Base-by-base conservation (phyloP, 441 rosid genomes). In the Flueggea neowawraea region DNA sequence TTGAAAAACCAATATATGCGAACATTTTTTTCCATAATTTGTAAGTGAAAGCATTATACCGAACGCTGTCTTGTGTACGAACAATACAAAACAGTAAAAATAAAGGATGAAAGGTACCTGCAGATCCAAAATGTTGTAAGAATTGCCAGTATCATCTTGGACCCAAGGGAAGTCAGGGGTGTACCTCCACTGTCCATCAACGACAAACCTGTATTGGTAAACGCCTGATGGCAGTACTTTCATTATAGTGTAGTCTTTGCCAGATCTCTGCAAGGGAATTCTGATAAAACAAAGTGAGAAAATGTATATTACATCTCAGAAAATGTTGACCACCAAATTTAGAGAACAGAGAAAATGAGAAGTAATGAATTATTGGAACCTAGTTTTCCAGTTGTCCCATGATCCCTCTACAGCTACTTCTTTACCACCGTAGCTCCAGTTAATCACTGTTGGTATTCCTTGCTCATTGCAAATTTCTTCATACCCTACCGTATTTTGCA, bases 211-310 rank as follows among this genome's bases (percentile, higher is more conserved):
- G 62, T 91, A 95, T 60, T 85, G 96, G 69, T 95, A 95, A 55
- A 91, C 93, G 10, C 99, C 98, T 47, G 96, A 89, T 17, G 97
- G 95, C 68, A 95, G 81, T 51, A 95, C 97, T 78, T 91, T 95
- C 97, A 95, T 84, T 43, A 95, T 88, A 14, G 88, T 81, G 75
- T 79, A 88, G 81, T 91, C 98, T 82, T 90, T 95, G 39, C 95
- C 97, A 64, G 93, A 88, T 83, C 85, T 88, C 82, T 95, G 91
- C 61, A 95, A 76, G 58, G 85, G 79, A 69, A 82, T 78, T 80
- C 96, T 95, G 88, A 74, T 69, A 76, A 71, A 64, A 61, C 10
- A 58, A 3, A 17, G 31, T 6, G 28, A 16, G 12, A 36, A 58
- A 41, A 41, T 16, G 28, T 53, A 12, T 12, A 12, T 8, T 33